A percentile compares a stretch with the other conserved stretches of the same genome.
These are phyloP conservation scores for Lachnellula cervina DNA, from an alignment of 2,329 filamentous ascomycete species.

Conservation along the genomic window DNA sequence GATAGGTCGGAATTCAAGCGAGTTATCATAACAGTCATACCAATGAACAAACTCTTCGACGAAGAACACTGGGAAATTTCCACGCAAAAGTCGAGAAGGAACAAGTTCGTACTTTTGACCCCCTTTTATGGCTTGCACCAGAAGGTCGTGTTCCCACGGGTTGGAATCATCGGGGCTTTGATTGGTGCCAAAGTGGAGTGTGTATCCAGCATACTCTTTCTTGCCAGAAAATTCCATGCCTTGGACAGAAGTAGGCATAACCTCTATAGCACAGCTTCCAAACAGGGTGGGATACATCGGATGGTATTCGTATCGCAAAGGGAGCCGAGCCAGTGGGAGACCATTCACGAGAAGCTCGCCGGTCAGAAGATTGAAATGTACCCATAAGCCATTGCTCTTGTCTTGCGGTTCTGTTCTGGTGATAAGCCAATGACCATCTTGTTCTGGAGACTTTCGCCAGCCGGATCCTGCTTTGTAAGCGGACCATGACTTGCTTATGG, in stretches of 20 bases:
- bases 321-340: conserved; percentile 41
- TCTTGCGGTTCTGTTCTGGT: conserved; percentile 10
- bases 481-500: conserved; percentile 10
- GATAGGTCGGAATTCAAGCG: conserved; percentile 4
- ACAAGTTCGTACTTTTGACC: conserved; percentile 6
- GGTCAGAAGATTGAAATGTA: conserved; percentile 46
- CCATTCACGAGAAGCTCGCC: conserved; percentile 49
- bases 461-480: conserved; percentile 16
- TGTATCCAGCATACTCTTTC: conserved; percentile 4
- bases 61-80: conserved; percentile 6
- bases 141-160: background rate
- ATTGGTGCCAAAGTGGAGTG: conserved; percentile 6
- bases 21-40: conserved; percentile 1
- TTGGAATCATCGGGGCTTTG: background rate
- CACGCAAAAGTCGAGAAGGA: conserved; percentile 7
- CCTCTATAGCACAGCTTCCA: conserved; percentile 22
- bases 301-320: conserved; percentile 38
- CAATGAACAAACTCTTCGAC: conserved; percentile 13
- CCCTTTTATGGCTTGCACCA: conserved; percentile 1
- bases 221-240: conserved; percentile 14
- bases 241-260: conserved; percentile 1
- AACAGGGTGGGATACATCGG: conserved; percentile 41
- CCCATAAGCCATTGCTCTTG: conserved; percentile 13
- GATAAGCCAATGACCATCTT: conserved; percentile 27
- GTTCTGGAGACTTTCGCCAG: conserved; percentile 16